Percentiles rank a stretch among this genome's conserved stretches.
Conservation (phyloP, 2,329 filamentous ascomycete species). For the Stylonectria norvegica region DNA sequence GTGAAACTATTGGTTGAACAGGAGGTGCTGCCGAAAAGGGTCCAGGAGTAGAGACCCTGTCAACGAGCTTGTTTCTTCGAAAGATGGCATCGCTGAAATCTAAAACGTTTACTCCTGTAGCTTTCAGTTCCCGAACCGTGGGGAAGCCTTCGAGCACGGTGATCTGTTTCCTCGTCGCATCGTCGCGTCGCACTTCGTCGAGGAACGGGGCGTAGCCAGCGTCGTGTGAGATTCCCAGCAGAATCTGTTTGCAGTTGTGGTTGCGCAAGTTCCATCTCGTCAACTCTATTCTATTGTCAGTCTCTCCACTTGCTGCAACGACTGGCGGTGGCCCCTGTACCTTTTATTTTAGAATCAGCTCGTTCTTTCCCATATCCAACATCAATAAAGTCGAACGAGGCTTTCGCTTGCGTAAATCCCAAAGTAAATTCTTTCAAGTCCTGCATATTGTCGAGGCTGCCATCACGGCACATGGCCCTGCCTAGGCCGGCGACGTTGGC, state of each 20-base stretch:
- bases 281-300: too few species aligned
- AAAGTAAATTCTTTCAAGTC: slow-evolving; percentile 54
- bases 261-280: slow-evolving; percentile 58
- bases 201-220: slow-evolving; percentile 58
- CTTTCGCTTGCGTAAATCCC: slow-evolving; percentile 58
- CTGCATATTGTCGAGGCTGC: slow-evolving; percentile 41
- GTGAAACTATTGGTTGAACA: not conserved
- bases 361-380: slow-evolving; percentile 58
- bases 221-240: slow-evolving; percentile 61
- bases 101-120: slow-evolving; percentile 45
- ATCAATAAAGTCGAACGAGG: slow-evolving; percentile 62
- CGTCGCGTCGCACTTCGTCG: slow-evolving; percentile 50
- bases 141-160: slow-evolving; percentile 54
- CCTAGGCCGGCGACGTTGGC: slow-evolving; percentile 52
- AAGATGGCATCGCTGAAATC: slow-evolving; percentile 49
- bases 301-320: too few species aligned
- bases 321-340: too few species aligned
- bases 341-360: slow-evolving; percentile 59
- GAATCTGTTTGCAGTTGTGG: slow-evolving; percentile 58
- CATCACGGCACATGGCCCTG: slow-evolving; percentile 48
- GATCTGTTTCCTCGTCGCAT: slow-evolving; percentile 41
- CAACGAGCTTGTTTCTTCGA: slow-evolving; percentile 50
- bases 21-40: not conserved
- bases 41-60: slow-evolving; percentile 29
- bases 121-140: slow-evolving; percentile 46